Percentiles rank a stretch among this genome's conserved stretches.
Evolutionary conservation across 164 flowering plant species (phyloP).

Genomic region (Berberis vulgaris): DNA sequence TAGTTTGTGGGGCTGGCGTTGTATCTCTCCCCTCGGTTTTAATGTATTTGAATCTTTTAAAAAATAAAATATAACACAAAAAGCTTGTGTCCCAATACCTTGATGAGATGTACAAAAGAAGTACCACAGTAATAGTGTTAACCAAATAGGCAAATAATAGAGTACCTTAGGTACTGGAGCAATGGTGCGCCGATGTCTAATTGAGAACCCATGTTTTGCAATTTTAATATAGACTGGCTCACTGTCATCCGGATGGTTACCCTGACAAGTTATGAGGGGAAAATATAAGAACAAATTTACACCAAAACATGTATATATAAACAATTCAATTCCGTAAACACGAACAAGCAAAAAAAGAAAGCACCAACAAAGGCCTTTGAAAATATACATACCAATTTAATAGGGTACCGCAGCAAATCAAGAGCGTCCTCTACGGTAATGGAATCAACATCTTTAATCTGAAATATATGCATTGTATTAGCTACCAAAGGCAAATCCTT

Average conservation of each 20-base stretch:
- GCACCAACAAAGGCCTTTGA: background rate
- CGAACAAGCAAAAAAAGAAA: too few species aligned
- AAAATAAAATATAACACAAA: too few species aligned
- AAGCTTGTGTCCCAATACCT: too few species aligned
- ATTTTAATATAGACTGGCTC: conserved; percentile 50
- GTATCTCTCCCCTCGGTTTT: too few species aligned
- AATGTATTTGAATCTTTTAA: too few species aligned
- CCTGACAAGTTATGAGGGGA: conserved; percentile 26
- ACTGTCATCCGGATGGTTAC: conserved; percentile 74
- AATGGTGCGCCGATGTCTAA: conserved; percentile 53
- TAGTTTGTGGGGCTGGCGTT: too few species aligned
- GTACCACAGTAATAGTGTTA: background rate
- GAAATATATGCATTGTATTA: conserved; percentile 10
- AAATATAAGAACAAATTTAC: too few species aligned
- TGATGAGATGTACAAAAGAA: background rate
- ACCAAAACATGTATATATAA: too few species aligned
- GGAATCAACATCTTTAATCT: conserved; percentile 55
- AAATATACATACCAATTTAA: conserved; percentile 45
- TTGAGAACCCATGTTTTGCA: conserved; percentile 49
- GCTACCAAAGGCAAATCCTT: background rate
- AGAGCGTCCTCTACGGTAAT: conserved; percentile 73
- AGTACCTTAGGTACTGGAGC: conserved; percentile 75
- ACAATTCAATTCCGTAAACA: too few species aligned
- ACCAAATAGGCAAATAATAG: background rate
- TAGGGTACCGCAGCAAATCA: conserved; percentile 65